These are phyloP conservation scores for Beauveria sp. DNA, from an alignment of 2,329 filamentous ascomycete species.

Conservation along the genomic window DNA sequence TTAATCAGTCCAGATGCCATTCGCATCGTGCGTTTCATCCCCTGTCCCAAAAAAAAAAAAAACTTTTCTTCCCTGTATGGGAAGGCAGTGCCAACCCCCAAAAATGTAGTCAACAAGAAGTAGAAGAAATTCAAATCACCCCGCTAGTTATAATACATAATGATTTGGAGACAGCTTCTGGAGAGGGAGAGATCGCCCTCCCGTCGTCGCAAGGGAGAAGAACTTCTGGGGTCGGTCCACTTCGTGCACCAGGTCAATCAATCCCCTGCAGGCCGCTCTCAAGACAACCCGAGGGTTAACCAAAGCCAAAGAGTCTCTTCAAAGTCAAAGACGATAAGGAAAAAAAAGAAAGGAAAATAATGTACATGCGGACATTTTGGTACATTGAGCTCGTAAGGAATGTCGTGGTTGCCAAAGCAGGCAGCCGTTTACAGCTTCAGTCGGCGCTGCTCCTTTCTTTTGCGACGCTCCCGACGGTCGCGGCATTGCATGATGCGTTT, in stretches of 20 bases:
- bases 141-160: neutral
- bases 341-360: neutral
- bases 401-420: slow-evolving; percentile 9
- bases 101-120: slow-evolving; percentile 6
- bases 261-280: neutral
- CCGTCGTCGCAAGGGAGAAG: slow-evolving; percentile 1
- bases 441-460: slow-evolving; percentile 30
- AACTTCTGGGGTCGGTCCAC: slow-evolving; percentile 1
- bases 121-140: neutral
- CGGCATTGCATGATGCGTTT: slow-evolving; percentile 29
- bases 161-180: neutral
- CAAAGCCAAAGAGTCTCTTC: neutral
- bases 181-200: neutral
- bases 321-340: neutral
- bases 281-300: neutral
- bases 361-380: slow-evolving; percentile 11
- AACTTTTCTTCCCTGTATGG: neutral
- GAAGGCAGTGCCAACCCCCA: neutral
- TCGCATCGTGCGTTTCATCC: neutral
- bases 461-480: slow-evolving; percentile 28
- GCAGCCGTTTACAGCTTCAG: slow-evolving; percentile 24
- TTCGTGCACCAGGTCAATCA: neutral
- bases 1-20: slow-evolving; percentile 7
- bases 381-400: slow-evolving; percentile 12
- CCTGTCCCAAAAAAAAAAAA: neutral